phyloP scores from a whole-genome alignment of 495 filamentous ascomycete genomes.

The Tuber magnatum region DNA sequence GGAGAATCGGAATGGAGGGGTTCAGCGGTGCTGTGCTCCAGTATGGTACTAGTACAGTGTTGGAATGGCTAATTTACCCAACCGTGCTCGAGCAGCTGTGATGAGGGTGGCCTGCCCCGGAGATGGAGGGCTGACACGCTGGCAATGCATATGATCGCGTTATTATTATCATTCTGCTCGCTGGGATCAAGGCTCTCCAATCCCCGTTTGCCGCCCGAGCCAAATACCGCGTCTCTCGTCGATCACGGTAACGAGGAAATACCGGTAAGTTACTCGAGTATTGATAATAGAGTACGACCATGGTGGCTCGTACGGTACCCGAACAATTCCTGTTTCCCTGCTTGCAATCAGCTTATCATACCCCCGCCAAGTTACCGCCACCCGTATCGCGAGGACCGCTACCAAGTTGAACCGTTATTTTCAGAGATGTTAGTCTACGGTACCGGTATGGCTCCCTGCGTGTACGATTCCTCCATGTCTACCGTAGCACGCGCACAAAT shows the following conservation, averaged over 20 bases:
- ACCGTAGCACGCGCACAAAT: too few relatives aligned
- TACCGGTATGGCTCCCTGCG: too few relatives aligned
- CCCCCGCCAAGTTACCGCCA: neutral
- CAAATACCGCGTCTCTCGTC: neutral
- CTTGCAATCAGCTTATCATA: neutral
- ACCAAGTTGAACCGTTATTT: neutral
- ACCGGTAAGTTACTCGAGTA: too few relatives aligned
- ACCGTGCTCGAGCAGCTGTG: neutral
- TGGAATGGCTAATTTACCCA: too few relatives aligned
- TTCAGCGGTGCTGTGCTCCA: neutral
- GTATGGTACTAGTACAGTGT: too few relatives aligned
- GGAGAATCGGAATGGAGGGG: neutral
- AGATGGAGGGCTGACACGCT: slow-evolving; percentile 4
- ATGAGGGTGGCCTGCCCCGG: neutral
- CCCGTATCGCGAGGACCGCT: neutral
- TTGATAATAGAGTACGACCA: neutral
- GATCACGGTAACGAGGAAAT: neutral
- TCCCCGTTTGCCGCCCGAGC: neutral
- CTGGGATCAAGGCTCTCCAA: neutral
- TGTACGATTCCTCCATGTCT: too few relatives aligned
- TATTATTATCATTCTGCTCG: neutral
- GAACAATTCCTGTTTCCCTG: neutral
- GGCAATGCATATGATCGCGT: slow-evolving; percentile 1
- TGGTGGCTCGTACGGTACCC: neutral
- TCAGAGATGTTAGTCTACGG: too few relatives aligned